Evolutionary conservation across 2,329 filamentous ascomycete genomes (phyloP).

Genomic region (Exophiala sideris): DNA sequence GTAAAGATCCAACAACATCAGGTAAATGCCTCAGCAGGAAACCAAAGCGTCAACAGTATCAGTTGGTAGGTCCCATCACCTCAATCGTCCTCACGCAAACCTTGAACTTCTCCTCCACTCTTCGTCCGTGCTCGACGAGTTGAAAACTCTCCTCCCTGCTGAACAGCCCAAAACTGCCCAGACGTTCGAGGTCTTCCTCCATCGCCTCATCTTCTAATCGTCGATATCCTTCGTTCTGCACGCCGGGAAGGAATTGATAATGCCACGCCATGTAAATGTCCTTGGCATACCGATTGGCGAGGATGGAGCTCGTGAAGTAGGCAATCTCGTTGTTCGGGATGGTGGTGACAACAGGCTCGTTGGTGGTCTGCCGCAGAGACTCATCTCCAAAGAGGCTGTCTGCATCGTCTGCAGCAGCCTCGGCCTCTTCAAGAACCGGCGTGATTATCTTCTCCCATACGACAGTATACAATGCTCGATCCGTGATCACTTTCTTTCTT

Average conservation of each 20-base stretch:
- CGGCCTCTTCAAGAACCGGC: neutral
- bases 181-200: slow-evolving; percentile 15
- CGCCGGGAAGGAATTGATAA: slow-evolving; percentile 17
- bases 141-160: slow-evolving; percentile 16
- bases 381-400: slow-evolving; percentile 12
- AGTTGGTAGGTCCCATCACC: slow-evolving; percentile 25
- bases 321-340: slow-evolving; percentile 13
- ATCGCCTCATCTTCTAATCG: slow-evolving; percentile 19
- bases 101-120: slow-evolving; percentile 20
- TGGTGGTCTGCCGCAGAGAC: neutral
- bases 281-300: slow-evolving; percentile 26
- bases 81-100: slow-evolving; percentile 24
- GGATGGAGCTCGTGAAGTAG: slow-evolving; percentile 17
- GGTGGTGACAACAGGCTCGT: neutral
- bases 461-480: slow-evolving; percentile 13
- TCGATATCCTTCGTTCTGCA: slow-evolving; percentile 21
- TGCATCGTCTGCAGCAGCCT: slow-evolving; percentile 1
- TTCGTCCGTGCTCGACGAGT: neutral
- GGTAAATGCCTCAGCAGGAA: too few relatives aligned
- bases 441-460: slow-evolving; percentile 22
- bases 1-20: too few relatives aligned
- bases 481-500: slow-evolving; percentile 2
- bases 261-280: slow-evolving; percentile 25
- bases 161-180: slow-evolving; percentile 13
- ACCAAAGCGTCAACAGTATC: neutral